Conservation (phyloP, 805 yeast genomes). For the Teunomyces aglyptinius region DNA sequence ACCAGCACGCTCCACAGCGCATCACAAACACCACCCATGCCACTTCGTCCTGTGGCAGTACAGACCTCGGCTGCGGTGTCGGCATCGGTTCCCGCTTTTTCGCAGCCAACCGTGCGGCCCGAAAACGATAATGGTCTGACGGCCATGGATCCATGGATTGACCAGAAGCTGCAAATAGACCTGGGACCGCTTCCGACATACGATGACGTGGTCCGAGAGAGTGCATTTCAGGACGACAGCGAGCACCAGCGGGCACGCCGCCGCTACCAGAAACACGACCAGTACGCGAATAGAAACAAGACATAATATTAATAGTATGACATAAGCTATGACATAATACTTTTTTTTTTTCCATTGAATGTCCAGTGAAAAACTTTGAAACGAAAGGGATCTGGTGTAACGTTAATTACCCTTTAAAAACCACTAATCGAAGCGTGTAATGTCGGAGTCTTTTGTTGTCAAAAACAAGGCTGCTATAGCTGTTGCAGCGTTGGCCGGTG, state of each 20-base stretch:
- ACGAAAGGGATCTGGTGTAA: neutral
- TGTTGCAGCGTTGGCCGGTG: constrained; percentile 61
- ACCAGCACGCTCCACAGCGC: constrained; percentile 25
- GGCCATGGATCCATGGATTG: no score
- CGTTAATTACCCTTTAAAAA: neutral
- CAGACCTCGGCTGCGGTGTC: constrained; percentile 1
- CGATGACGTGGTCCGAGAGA: constrained; percentile 35
- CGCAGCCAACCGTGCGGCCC: neutral
- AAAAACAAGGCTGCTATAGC: constrained; percentile 62
- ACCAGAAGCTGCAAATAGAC: neutral
- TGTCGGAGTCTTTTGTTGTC: constrained; percentile 36
- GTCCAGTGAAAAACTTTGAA: constrained; percentile 5
- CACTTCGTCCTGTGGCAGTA: neutral
- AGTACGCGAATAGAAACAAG: constrained; percentile 10
- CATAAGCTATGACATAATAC: neutral
- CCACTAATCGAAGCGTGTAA: neutral
- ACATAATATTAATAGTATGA: neutral
- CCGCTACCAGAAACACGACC: constrained; percentile 32
- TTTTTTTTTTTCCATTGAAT: constrained; percentile 1
- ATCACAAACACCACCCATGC: constrained; percentile 17
- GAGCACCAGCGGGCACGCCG: constrained; percentile 35
- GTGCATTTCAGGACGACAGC: constrained; percentile 27
- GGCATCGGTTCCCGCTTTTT: neutral
- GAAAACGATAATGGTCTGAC: neutral
- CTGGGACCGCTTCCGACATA: constrained; percentile 29